Percentiles rank a stretch among this genome's conserved stretches.
Evolutionary conservation across 1,284 basidiomycete species (phyloP).

Genomic region (Clitocybe nebularis): DNA sequence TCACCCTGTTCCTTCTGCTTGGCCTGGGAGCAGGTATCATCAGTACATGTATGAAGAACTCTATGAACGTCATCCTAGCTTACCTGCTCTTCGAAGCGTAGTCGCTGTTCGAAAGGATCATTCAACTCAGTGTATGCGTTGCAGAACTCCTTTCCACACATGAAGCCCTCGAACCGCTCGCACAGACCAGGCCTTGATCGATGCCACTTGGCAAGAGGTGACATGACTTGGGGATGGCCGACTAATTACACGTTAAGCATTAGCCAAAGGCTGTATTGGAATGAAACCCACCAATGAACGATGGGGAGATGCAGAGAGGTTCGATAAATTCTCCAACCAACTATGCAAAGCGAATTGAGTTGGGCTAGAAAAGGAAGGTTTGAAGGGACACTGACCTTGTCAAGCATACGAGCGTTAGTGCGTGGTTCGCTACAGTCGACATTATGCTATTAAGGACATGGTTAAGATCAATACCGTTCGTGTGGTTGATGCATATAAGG

Average conservation of each 20-base stretch:
- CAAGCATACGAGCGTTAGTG: constrained; percentile 92
- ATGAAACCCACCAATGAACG: constrained; percentile 80
- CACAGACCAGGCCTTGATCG: constrained; percentile 91
- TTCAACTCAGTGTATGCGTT: constrained; percentile 99
- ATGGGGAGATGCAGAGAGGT: constrained; percentile 92
- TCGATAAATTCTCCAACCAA: constrained; percentile 98
- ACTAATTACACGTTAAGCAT: constrained; percentile 40
- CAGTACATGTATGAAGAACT: too few species aligned
- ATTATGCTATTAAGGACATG: constrained; percentile 63
- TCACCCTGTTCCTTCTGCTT: constrained; percentile 96
- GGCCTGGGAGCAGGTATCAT: constrained; percentile 34
- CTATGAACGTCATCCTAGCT: too few species aligned
- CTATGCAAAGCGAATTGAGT: constrained; percentile 30
- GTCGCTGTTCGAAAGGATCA: constrained; percentile 94
- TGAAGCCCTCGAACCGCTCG: constrained; percentile 98
- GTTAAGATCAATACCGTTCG: too few species aligned
- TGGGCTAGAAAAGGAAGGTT: not conserved
- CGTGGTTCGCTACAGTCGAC: constrained; percentile 97
- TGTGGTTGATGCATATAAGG: not conserved
- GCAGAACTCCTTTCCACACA: constrained; percentile 98
- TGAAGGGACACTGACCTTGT: constrained; percentile 64
- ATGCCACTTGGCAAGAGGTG: constrained; percentile 95
- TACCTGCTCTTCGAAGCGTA: constrained; percentile 94
- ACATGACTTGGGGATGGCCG: constrained; percentile 99
- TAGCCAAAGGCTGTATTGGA: not conserved